phyloP scores from a whole-genome alignment of 345 rosid genomes.

The Lepidium sativum region DNA sequence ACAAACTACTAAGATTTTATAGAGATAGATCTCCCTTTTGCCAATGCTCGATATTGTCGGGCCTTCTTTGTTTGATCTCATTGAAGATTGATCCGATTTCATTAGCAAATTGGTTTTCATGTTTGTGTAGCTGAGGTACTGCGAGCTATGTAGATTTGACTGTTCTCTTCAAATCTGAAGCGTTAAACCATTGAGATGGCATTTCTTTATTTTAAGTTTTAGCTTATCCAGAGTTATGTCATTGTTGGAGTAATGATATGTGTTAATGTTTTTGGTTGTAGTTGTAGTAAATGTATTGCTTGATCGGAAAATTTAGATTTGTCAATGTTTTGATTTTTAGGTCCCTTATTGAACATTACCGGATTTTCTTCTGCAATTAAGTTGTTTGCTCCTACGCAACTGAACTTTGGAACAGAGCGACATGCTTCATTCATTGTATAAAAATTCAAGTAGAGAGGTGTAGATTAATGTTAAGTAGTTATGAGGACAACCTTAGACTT shows the following conservation, averaged over 20 bases:
- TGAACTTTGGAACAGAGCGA: neutral
- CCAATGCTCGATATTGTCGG: conserved; percentile 3
- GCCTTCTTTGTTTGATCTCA: neutral
- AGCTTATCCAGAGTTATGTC: neutral
- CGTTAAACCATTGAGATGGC: neutral
- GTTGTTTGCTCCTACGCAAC: neutral
- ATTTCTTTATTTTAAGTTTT: neutral
- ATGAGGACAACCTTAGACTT: neutral
- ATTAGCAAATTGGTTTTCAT: neutral
- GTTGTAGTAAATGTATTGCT: neutral
- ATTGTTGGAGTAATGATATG: neutral
- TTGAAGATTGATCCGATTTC: neutral
- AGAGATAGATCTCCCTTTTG: conserved; percentile 9
- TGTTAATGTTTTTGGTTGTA: neutral
- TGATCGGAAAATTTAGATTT: conserved; percentile 9
- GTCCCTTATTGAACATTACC: neutral
- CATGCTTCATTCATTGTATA: neutral
- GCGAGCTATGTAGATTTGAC: neutral
- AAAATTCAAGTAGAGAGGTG: neutral
- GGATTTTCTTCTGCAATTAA: neutral
- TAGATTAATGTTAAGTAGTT: neutral
- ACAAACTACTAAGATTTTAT: neutral
- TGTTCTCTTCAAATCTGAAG: neutral
- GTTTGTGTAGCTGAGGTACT: conserved; percentile 5
- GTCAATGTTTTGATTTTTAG: neutral